Evolutionary conservation across 2,329 filamentous ascomycete genomes (phyloP).

Genomic region (Ophiognomonia clavigignenti-juglandacearum): DNA sequence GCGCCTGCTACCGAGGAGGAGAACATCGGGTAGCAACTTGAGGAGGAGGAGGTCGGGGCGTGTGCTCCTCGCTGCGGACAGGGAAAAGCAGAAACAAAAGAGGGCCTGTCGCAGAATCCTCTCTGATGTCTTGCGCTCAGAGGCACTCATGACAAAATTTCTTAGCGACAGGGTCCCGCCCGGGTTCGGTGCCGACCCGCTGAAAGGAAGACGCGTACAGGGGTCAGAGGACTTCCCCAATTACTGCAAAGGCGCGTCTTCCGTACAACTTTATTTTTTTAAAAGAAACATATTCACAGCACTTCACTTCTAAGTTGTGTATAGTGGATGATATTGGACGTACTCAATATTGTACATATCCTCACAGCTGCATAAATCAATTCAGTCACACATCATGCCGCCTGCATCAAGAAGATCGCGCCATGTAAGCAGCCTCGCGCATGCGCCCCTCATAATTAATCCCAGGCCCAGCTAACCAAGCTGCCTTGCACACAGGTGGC

Average conservation of each 20-base stretch:
- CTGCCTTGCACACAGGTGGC: not conserved
- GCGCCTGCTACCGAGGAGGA: conserved; percentile 23
- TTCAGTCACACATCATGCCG: conserved; percentile 2
- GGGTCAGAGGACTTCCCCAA: not conserved
- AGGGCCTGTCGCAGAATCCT: not conserved
- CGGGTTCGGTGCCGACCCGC: not conserved
- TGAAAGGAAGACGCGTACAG: not conserved
- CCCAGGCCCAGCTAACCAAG: not conserved
- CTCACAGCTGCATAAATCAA: not conserved
- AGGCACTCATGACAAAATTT: not conserved
- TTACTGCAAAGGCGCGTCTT: conserved; percentile 5
- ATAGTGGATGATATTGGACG: not conserved
- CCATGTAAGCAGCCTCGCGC: conserved; percentile 5
- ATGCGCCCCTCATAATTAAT: not conserved
- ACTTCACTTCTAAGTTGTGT: not conserved
- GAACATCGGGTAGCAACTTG: conserved; percentile 26
- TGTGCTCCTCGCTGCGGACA: too few species aligned
- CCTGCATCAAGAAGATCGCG: conserved; percentile 11
- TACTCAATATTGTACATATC: not conserved
- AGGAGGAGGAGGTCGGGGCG: not conserved
- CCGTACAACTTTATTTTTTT: too few species aligned
- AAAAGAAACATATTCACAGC: too few species aligned
- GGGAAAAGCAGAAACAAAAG: too few species aligned
- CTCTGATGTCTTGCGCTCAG: too few species aligned
- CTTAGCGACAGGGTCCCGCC: not conserved